Conservation (phyloP, 2,329 filamentous ascomycete species). For the Orbilia blumenaviensis region DNA sequence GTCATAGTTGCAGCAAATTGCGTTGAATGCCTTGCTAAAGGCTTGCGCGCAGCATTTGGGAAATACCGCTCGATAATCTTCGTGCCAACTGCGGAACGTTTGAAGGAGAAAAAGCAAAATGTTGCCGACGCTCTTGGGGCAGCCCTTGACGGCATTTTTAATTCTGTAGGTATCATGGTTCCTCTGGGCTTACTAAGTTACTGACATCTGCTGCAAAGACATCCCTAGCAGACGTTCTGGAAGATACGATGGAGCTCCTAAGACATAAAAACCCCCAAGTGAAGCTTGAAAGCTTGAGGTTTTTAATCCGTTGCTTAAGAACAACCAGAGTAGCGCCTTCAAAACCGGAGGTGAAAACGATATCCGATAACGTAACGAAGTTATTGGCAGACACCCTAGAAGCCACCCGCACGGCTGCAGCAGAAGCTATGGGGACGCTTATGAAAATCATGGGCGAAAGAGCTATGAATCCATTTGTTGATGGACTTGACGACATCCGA, state of each 20-base stretch:
- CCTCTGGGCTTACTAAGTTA: neutral
- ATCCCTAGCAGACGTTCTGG: conserved; percentile 87
- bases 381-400: conserved; percentile 89
- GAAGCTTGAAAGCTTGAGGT: conserved; percentile 93
- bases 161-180: conserved; percentile 60
- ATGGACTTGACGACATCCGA: conserved; percentile 92
- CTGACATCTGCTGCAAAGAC: conserved; percentile 65
- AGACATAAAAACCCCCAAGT: conserved; percentile 97
- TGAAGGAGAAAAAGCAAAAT: conserved; percentile 95
- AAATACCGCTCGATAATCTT: conserved; percentile 84
- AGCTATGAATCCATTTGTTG: conserved; percentile 90
- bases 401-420: conserved; percentile 83
- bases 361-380: conserved; percentile 90
- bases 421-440: conserved; percentile 88
- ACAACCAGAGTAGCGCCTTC: conserved; percentile 83
- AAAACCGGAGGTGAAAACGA: conserved; percentile 81
- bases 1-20: conserved; percentile 93
- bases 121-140: conserved; percentile 88
- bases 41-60: conserved; percentile 77
- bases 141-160: conserved; percentile 78
- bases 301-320: conserved; percentile 86
- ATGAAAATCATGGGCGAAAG: conserved; percentile 99
- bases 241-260: conserved; percentile 84
- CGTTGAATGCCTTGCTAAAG: conserved; percentile 86
- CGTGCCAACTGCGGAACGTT: conserved; percentile 88